Evolutionary conservation across 192 early-diverging fungal species (phyloP), one percentile per base, ranked within the genome.

Genomic region (Coemansia sp.): DNA sequence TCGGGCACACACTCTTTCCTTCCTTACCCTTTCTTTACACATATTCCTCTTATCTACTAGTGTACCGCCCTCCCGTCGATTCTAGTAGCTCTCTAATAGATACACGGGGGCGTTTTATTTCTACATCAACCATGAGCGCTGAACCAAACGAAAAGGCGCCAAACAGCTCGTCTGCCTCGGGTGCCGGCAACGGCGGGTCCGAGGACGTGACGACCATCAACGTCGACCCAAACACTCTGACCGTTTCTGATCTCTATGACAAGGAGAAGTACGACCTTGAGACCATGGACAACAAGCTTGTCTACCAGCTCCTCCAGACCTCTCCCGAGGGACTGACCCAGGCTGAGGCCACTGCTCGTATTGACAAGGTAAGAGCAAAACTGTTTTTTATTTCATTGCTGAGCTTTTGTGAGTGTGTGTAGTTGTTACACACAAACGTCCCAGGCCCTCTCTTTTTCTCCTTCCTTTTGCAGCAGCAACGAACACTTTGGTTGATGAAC

Each of bases 231-330:
- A 80, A 71, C 59, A 85, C 84, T 11, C 72, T 90, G 72, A 84
- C 85, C 33, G 85, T 86, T 23, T 77, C 87, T 61, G 88, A 90
- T 70, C 83, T 90, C 44, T 90, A 90, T 77, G 84, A 90, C 81
- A 90, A 90, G 83, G 88, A 90, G 25, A 90, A 88, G 81, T 87
- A 84, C 61, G 88, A 90, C 65, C 80, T 90, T 55, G 87, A 87
- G 41, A 90, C 88, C 50, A 88, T 90, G 88, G 87, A 88, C 59
- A 87, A 86, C 58, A 84, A 79, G 40, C 82, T 87, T 64, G 85
- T 90, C 11, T 88, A 86, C 75, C 82, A 83, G 59, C 71, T 90
- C 23, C 74, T 90, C 25, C 86, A 87, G 84, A 86, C 84, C 59
- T 72, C 77, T 42, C 77, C 85, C 45, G 73, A 74, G 66, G 88